phyloP scores from a whole-genome alignment of 1,284 basidiomycete species.

The Naganishia albida region DNA sequence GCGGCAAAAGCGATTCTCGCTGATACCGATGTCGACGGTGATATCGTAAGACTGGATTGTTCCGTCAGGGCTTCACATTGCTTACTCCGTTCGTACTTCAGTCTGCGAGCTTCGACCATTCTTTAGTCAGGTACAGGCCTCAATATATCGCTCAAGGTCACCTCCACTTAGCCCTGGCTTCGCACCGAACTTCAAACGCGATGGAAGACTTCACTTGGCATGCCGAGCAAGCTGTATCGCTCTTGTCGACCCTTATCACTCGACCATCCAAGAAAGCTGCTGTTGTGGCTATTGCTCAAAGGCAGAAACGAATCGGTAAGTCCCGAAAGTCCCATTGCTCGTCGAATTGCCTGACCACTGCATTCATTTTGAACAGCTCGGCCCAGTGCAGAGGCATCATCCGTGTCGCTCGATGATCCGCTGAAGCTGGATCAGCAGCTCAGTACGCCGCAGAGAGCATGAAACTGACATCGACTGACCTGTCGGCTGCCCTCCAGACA shows the following conservation, averaged over 20 bases:
- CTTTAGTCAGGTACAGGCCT: conserved; percentile 30
- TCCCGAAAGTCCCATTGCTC: not conserved
- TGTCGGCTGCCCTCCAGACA: not conserved
- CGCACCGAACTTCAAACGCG: conserved; percentile 15
- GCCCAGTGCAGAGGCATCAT: not conserved
- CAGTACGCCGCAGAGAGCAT: conserved; percentile 1
- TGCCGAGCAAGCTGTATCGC: conserved; percentile 53
- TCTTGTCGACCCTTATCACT: conserved; percentile 44
- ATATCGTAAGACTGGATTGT: conserved; percentile 20
- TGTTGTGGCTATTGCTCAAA: conserved; percentile 22
- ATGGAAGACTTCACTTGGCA: conserved; percentile 25
- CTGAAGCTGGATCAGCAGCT: conserved; percentile 18
- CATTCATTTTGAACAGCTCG: not conserved
- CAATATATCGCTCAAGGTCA: conserved; percentile 41
- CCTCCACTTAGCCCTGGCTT: conserved; percentile 40
- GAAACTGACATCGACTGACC: not conserved
- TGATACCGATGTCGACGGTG: not conserved
- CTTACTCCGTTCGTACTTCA: conserved; percentile 8
- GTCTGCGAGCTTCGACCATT: conserved; percentile 32
- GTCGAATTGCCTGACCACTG: not conserved
- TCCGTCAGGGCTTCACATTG: conserved; percentile 1
- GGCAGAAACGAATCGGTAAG: conserved; percentile 33
- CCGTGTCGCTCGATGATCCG: conserved; percentile 3
- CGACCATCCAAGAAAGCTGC: conserved; percentile 44
- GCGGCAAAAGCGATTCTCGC: conserved; percentile 1